Base-by-base conservation (phyloP, 257 asterid genomes). In the Linderniella brevidens region DNA sequence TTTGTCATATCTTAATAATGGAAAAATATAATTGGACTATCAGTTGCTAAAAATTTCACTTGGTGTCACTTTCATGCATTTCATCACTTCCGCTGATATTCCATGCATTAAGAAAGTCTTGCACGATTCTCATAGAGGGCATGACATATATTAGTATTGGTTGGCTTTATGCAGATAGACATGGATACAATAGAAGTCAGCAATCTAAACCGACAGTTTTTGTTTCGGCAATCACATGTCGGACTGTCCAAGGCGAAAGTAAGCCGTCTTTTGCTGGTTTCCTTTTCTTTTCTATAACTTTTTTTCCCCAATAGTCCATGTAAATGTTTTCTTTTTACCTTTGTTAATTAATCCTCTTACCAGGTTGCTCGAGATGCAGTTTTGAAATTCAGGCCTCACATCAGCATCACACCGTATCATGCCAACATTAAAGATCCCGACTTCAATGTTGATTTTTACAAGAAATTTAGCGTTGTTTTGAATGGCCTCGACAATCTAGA, bases 341-440 rank as follows among this genome's bases (percentile, higher is more conserved):
- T 25, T 6, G 6, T 25, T 25, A 25, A 25, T 25, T 25, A 6
- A 25, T 2, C 6, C 32, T 25, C 32, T 25, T 25, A 47, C 66
- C 82, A 90, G 99, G 96, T 90, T 70, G 99, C 99, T 50, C 80
- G 99, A 43, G 96, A 90, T 35, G 99, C 99, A 32, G 93, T 85
- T 43, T 58, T 86, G 70, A 85, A 74, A 67, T 81, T 90, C 70
- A 77, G 93, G 76, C 96, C 96, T 52, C 56, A 76, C 48, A 79
- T 85, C 58, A 75, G 63, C 83, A 90, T 90, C 59, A 75, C 78
- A 40, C 71, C 99, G 4, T 85, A 85, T 71, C 99, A 90, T 77
- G 92, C 93, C 35, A 90, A 90, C 60, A 82, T 82, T 52, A 90
- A 82, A 65, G 95, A 77, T 59, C 78, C 96, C 37, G 78, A 79